Percentiles rank a stretch among this genome's conserved stretches.
Conservation (phyloP, 1,284 basidiomycete genomes). For the Tilletia caries region DNA sequence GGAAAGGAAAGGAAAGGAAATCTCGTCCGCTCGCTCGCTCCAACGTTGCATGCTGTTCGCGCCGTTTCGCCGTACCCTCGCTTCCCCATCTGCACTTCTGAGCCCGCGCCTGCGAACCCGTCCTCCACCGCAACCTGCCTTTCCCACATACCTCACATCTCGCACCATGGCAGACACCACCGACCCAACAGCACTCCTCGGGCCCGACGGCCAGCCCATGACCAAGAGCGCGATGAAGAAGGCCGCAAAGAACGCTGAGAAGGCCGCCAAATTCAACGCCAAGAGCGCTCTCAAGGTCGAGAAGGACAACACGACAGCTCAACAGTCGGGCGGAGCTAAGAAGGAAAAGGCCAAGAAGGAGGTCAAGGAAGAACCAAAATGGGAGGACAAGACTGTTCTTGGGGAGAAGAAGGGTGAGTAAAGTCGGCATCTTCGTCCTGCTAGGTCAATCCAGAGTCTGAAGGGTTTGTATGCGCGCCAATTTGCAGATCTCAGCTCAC, state of each 20-base stretch:
- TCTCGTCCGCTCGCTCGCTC: background rate
- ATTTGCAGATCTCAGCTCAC: conserved; percentile 71
- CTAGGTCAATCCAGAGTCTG: no score
- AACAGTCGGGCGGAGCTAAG: conserved; percentile 32
- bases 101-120: background rate
- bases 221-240: conserved; percentile 47
- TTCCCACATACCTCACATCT: background rate
- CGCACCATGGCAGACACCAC: conserved; percentile 7
- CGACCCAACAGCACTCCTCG: conserved; percentile 20
- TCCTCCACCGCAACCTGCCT: background rate
- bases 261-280: conserved; percentile 44
- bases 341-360: conserved; percentile 52
- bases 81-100: background rate
- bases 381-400: conserved; percentile 44
- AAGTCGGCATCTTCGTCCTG: background rate
- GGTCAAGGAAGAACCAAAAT: conserved; percentile 45
- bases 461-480: no score
- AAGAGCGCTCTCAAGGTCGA: conserved; percentile 48
- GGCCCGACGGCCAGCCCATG: conserved; percentile 34
- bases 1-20: no score
- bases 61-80: background rate
- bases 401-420: conserved; percentile 48
- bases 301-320: conserved; percentile 27
- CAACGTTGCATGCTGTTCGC: background rate
- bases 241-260: conserved; percentile 44